Base-by-base conservation (phyloP, 2,329 filamentous ascomycete genomes). In the Phyllosticta citribraziliensis region DNA sequence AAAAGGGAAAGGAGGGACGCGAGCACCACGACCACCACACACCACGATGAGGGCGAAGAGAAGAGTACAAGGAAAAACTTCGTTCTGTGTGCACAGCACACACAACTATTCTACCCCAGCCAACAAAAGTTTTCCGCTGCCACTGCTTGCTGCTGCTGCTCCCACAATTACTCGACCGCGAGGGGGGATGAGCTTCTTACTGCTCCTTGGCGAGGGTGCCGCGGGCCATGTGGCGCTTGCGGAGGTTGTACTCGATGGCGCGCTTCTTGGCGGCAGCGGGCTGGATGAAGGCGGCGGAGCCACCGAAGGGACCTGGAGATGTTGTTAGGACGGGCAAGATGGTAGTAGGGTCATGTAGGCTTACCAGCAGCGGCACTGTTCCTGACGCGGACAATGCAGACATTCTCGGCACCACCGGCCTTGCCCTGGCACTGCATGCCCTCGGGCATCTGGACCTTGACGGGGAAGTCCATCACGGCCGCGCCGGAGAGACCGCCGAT, bases 391-490 rank as follows among this genome's bases (percentile, higher is more conserved):
- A 85, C 84, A 62, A 88, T 73, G 75, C 86, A 88, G 66, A 88
- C 84, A 67, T 84, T 84, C 63, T 76, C 67, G 14, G 79, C 84
- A 25, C 82, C 84, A 58, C 79, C 85, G 8, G 81, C 82, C 52
- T 76, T 77, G 61, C 78, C 86, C 27, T 80, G 77, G 73, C 86
- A 88, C 27, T 82, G 86, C 84, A 87, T 88, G 59, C 85, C 86
- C 53, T 74, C 74, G 35, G 86, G 85, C 82, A 88, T 86, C 72
- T 85, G 79, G 60, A 88, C 80, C 64, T 79, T 81, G 67, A 88
- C 74, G 56, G 82, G 82, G 76, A 87, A 88, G 66, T 88, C 85
- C 67, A 79, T 86, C 68, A 79, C 84, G 57, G 79, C 79, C 50
- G 84, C 82, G 20, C 77, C 75, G 1, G 84, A 86, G 30, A 87